A percentile compares a stretch with the other conserved stretches of the same genome.
phyloP scores from a whole-genome alignment of 352 stramenopile genomes.

The Globisporangium nagaii region DNA sequence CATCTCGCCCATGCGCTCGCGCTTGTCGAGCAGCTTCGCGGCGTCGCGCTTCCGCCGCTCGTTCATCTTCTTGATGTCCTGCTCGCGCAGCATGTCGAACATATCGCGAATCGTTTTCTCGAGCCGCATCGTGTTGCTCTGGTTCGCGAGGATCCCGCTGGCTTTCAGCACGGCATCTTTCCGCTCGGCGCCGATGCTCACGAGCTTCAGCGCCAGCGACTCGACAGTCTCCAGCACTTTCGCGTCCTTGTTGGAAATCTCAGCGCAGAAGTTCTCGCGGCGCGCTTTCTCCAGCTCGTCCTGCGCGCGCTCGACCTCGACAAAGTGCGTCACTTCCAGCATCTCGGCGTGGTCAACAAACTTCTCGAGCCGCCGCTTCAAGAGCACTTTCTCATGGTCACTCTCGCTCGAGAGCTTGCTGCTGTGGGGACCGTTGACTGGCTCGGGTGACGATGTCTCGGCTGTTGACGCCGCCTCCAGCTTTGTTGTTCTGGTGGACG shows the following conservation, averaged over 20 bases:
- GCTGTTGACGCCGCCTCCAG: too few relatives aligned
- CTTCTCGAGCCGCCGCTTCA: conserved; percentile 47
- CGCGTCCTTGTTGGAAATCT: conserved; percentile 48
- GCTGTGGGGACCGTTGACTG: not conserved
- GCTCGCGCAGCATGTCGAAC: conserved; percentile 70
- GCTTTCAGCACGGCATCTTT: conserved; percentile 69
- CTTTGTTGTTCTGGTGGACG: conserved; percentile 17
- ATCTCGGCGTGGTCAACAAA: conserved; percentile 62
- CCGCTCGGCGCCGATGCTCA: conserved; percentile 52
- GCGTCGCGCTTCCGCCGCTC: conserved; percentile 56
- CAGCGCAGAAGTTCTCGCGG: conserved; percentile 55
- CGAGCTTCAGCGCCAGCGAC: conserved; percentile 53
- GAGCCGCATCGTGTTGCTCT: conserved; percentile 79
- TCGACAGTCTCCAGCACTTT: conserved; percentile 62
- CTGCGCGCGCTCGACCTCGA: conserved; percentile 68
- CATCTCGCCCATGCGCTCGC: conserved; percentile 54
- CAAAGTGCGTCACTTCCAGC: conserved; percentile 64
- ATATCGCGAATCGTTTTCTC: conserved; percentile 54
- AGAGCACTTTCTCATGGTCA: conserved; percentile 15
- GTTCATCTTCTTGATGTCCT: conserved; percentile 75
- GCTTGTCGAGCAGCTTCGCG: conserved; percentile 49
- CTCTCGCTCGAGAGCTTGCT: not conserved
- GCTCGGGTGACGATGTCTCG: conserved; percentile 12
- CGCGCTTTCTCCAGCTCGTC: conserved; percentile 60
- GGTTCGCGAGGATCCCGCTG: conserved; percentile 69